Base-by-base conservation (phyloP, 306 rosid genomes). In the Acacia acuminata region DNA sequence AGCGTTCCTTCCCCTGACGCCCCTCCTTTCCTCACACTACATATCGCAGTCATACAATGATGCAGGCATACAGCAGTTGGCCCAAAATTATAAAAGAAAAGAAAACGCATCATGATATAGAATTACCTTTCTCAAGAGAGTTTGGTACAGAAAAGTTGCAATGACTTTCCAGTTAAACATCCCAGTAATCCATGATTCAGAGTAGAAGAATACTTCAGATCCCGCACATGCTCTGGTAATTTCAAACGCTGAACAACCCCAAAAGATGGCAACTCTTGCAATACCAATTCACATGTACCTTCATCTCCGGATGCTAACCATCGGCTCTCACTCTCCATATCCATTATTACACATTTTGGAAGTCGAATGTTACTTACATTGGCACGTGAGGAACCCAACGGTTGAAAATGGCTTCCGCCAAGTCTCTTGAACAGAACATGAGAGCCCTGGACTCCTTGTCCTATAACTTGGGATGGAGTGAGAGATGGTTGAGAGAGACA, bases 261-360 rank as follows among this genome's bases (percentile, higher is more conserved):
- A 75, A 93, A 92, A 56, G 96, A 89, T 27, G 98, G 94, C 89
- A 93, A 83, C 84, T 92, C 96, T 51, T 91, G 93, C 89, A 96
- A 84, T 76, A 89, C 79, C 83, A 93, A 65, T 51, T 92, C 92
- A 30, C 81, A 40, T 44, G 86, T 51, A 40, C 73, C 87, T 77
- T 92, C 94, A 73, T 96, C 96, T 84, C 81, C 86, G 8, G 88
- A 87, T 72, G 92, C 98, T 82, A 96, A 92, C 79, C 90, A 70
- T 77, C 80, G 87, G 76, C 84, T 80, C 51, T 82, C 81, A 64
- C 77, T 80, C 38, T 72, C 82, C 1, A 71, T 16, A 76, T 91
- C 86, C 47, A 96, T 82, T 75, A 96, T 87, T 8, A 83, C 88
- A 81, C 87, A 84, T 83, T 86, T 93, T 47, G 96, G 97, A 48